phyloP scores from a whole-genome alignment of 768 basidiomycete genomes.

The Megacollybia marginata region DNA sequence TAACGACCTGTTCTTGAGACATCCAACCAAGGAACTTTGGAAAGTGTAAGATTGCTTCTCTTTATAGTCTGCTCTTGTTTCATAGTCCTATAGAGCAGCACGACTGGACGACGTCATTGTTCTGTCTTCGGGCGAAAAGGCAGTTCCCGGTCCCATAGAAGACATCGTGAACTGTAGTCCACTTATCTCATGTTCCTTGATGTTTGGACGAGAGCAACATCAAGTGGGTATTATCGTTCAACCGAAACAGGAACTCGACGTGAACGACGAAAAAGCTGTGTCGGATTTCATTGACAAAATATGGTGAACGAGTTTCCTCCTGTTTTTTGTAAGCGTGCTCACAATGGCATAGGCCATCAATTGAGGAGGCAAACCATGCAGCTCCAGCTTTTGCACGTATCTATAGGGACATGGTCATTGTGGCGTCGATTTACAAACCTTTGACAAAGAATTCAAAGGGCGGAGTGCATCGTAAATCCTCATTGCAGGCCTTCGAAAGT shows the following conservation, averaged over 20 bases:
- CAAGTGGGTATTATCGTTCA: conserved; percentile 24
- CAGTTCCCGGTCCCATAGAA: conserved; percentile 22
- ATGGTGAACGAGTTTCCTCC: background rate
- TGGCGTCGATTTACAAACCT: conserved; percentile 7
- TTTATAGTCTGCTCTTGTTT: conserved; percentile 4
- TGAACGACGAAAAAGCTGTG: conserved; percentile 2
- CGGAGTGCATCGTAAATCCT: background rate
- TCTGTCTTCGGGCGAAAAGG: conserved; percentile 22
- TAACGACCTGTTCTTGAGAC: conserved; percentile 34
- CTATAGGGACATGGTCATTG: conserved; percentile 12
- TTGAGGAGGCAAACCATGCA: conserved; percentile 8
- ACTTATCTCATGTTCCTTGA: conserved; percentile 14
- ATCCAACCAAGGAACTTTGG: conserved; percentile 37
- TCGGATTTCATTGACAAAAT: background rate
- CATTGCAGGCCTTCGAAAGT: background rate
- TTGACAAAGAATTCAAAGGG: background rate
- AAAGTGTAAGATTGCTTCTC: conserved; percentile 26
- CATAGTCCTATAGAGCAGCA: conserved; percentile 21
- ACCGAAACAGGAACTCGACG: conserved; percentile 11
- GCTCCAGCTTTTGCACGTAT: conserved; percentile 9
- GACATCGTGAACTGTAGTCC: conserved; percentile 12
- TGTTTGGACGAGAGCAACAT: conserved; percentile 22
- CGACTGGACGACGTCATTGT: conserved; percentile 23
- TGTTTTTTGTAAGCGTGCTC: background rate
- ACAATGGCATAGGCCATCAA: conserved; percentile 9